Evolutionary conservation across 2,329 filamentous ascomycete genomes (phyloP), one percentile per base, ranked within the genome.

Genomic region (Claviceps paspali): DNA sequence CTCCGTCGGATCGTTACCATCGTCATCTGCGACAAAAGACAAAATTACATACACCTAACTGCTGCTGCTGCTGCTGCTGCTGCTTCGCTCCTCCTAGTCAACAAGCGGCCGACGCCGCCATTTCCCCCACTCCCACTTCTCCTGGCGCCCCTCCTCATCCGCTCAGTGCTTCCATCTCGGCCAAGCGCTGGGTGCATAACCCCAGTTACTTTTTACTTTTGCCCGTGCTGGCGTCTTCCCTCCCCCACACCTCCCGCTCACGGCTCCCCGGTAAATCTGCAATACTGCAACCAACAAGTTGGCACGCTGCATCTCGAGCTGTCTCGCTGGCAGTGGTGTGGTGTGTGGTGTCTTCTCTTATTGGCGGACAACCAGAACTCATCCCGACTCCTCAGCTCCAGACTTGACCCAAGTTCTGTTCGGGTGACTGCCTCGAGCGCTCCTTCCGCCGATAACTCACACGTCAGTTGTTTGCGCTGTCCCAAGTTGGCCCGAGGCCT

Each of bases 211-310:
- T 30, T 14, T 6, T 22, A 22, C 33, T 35, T 28, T 18, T 28
- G 33, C 33, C 29, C 29, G 29, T 31, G 29, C 34, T 23, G 18
- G 18, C 14, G 19, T 23, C 36, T 33, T 14, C 28, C 17, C 29
- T 38, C 29, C 23, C 35, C 29, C 36, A 33, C 36, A 27, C 17
- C 23, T 33, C 22, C 29, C 18, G 23, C 19, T 29, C 22, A 28
- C 17, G 14, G 29, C 29, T 38, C 27, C 35, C 27, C 28, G 27
- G 35, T 18, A 24, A 4, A 36, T 22, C 27, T 19, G 19, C 30
- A 33, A 33, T 18, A 10, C 10, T 19, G 27, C 14, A 36, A 21
- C 12, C 12, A 22, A 31, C 14, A 26, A 31, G 10, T 36, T 35
- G 7, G 29, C 37, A 17, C 21, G 27, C 22, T 15, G 29, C 6